Conservation (phyloP, 495 filamentous ascomycete species). For the Penicillium subrubescens region DNA sequence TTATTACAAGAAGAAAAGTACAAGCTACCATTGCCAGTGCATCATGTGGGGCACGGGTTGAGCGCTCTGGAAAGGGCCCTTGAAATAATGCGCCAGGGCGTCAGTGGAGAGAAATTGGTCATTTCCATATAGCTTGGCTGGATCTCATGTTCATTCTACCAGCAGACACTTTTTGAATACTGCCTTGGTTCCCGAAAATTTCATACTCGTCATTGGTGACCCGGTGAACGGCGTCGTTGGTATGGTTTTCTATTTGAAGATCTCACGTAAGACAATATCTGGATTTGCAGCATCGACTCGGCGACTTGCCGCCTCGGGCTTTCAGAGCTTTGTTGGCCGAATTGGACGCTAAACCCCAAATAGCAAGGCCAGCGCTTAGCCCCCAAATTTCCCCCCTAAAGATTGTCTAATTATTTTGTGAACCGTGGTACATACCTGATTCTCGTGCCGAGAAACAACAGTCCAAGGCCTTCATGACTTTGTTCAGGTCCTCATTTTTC, state of each 20-base stretch:
- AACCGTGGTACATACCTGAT: not conserved
- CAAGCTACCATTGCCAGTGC: conserved; percentile 12
- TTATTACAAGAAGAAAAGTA: conserved; percentile 17
- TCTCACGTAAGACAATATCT: not conserved
- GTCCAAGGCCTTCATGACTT: not conserved
- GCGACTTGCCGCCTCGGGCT: not conserved
- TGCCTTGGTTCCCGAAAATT: not conserved
- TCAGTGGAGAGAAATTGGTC: conserved; percentile 41
- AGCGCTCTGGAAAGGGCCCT: conserved; percentile 30
- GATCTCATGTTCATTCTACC: not conserved
- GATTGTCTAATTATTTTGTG: not conserved
- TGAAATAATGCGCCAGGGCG: conserved; percentile 26
- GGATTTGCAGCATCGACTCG: not conserved
- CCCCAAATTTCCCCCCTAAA: not conserved
- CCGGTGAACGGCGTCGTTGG: too few species aligned
- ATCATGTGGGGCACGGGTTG: conserved; percentile 37
- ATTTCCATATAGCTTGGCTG: conserved; percentile 26
- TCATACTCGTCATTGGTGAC: not conserved
- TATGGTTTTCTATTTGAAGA: not conserved
- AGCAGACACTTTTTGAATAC: not conserved
- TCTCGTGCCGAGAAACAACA: not conserved
- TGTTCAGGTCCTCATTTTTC: not conserved
- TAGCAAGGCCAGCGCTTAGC: not conserved
- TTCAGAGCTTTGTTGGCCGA: not conserved
- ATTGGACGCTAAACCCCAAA: not conserved